A percentile compares a stretch with the other conserved stretches of the same genome.
Evolutionary conservation across 148 eudicot genomes (phyloP).

Genomic region (Fallopia convolvulus): DNA sequence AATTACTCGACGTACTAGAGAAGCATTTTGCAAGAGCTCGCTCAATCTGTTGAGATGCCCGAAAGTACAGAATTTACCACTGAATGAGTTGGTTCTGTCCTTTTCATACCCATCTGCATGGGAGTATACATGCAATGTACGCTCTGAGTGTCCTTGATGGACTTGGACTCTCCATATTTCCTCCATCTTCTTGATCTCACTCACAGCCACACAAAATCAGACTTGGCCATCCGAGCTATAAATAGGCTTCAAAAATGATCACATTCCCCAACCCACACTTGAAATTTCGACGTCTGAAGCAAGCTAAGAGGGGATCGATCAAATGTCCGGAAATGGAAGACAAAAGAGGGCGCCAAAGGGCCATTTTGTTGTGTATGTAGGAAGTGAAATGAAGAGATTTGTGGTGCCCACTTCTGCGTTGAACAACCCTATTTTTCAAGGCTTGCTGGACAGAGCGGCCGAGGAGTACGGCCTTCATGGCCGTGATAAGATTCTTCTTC

Average conservation of each 20-base stretch:
- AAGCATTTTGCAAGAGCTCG: too few relatives aligned
- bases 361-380: constrained; percentile 74
- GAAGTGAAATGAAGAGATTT: constrained; percentile 37
- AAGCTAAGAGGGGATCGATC: neutral
- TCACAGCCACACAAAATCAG: neutral
- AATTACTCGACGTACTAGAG: too few relatives aligned
- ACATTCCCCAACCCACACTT: neutral
- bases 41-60: too few relatives aligned
- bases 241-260: neutral
- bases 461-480: constrained; percentile 45
- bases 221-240: neutral
- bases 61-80: neutral
- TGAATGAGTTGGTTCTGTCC: neutral
- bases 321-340: constrained; percentile 14
- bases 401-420: constrained; percentile 40
- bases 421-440: constrained; percentile 40
- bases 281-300: neutral
- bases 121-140: constrained; percentile 14
- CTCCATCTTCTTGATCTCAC: neutral
- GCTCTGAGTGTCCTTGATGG: neutral
- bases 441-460: constrained; percentile 43
- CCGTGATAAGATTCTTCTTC: constrained; percentile 36
- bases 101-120: neutral
- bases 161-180: neutral
- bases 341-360: constrained; percentile 44